Evolutionary conservation across 352 stramenopile species (phyloP).

Genomic region (Phytophthora ohioensis): DNA sequence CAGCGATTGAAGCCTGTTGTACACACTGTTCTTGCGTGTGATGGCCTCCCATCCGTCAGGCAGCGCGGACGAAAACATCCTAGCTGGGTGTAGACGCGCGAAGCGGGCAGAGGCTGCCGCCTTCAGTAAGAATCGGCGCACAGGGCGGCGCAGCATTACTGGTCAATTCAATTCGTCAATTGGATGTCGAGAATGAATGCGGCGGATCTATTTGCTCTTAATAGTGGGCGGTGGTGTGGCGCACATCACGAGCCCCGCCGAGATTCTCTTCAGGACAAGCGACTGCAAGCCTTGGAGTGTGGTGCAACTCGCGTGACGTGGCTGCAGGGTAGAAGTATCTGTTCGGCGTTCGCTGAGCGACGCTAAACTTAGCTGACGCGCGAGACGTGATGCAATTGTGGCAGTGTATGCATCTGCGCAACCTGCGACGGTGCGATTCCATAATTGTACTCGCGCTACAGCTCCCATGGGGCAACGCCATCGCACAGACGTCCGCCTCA

Average conservation of each 20-base stretch:
- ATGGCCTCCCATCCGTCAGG: constrained; percentile 71
- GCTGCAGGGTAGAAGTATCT: constrained; percentile 15
- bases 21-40: constrained; percentile 64
- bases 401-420: neutral
- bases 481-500: constrained; percentile 7
- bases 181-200: constrained; percentile 24
- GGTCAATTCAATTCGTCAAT: constrained; percentile 25
- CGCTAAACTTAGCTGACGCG: neutral
- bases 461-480: neutral
- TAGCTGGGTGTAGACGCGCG: constrained; percentile 4
- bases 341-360: neutral
- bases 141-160: constrained; percentile 22
- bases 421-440: constrained; percentile 5
- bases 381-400: neutral
- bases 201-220: constrained; percentile 27
- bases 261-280: neutral
- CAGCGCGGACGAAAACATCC: constrained; percentile 43
- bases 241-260: constrained; percentile 7
- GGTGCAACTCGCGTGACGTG: neutral
- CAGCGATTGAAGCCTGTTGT: neutral
- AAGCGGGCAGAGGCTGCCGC: neutral
- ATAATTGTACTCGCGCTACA: constrained; percentile 5
- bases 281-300: too few relatives aligned
- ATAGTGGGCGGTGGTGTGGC: constrained; percentile 22
- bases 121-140: constrained; percentile 25